Conservation (phyloP, 768 basidiomycete species). For the Amanita fuliginea region DNA sequence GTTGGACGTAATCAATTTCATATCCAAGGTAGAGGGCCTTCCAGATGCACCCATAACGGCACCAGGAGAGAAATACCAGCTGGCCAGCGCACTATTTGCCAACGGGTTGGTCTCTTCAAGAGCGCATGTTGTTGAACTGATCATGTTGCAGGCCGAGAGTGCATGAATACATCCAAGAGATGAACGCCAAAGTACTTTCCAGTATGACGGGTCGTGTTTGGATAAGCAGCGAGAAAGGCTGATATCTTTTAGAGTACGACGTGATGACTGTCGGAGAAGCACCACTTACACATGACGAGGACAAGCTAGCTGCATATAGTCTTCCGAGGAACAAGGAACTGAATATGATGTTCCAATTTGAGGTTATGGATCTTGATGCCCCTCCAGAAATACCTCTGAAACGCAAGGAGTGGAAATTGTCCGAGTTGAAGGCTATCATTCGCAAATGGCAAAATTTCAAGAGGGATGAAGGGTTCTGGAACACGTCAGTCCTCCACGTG, state of each 20-base stretch:
- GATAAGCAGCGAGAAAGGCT: background rate
- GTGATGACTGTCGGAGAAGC: constrained; percentile 61
- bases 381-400: constrained; percentile 28
- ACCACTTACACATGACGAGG: constrained; percentile 42
- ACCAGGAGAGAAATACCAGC: constrained; percentile 40
- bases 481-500: constrained; percentile 30
- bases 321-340: constrained; percentile 49
- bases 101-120: constrained; percentile 40
- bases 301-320: constrained; percentile 42
- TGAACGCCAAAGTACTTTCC: constrained; percentile 50
- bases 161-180: constrained; percentile 58
- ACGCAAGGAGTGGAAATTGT: constrained; percentile 36
- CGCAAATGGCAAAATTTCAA: constrained; percentile 48
- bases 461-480: constrained; percentile 55
- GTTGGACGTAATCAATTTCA: constrained; percentile 66
- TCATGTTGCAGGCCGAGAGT: constrained; percentile 38
- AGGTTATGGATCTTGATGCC: constrained; percentile 48
- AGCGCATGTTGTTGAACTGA: background rate
- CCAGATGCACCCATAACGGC: constrained; percentile 56
- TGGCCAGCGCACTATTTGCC: constrained; percentile 38
- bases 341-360: constrained; percentile 58
- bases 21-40: constrained; percentile 51
- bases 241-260: constrained; percentile 29
- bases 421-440: constrained; percentile 37
- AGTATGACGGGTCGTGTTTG: constrained; percentile 25